These are phyloP conservation scores for Aureobasidium sp. DNA, from an alignment of 2,329 filamentous ascomycete species.

Conservation along the genomic window DNA sequence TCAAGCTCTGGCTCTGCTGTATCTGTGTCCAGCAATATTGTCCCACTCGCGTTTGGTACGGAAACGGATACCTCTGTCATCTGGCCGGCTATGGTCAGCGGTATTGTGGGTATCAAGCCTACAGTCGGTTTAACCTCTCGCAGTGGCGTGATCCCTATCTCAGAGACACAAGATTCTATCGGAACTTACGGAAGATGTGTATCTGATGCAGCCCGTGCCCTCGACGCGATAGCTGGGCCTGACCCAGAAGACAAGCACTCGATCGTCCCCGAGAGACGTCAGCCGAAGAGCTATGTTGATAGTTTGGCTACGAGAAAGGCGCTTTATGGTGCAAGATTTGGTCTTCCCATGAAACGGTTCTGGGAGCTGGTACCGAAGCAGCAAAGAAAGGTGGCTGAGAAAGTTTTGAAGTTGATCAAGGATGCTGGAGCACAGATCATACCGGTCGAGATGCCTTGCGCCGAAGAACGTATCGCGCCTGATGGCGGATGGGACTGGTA, in stretches of 20 bases:
- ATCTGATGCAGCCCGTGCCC: constrained; percentile 13
- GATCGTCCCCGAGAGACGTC: background rate
- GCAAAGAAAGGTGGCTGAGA: constrained; percentile 42
- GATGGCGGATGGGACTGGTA: constrained; percentile 26
- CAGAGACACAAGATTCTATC: constrained; percentile 14
- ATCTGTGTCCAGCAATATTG: constrained; percentile 13
- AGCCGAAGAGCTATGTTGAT: constrained; percentile 37
- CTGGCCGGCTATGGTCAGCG: constrained; percentile 13
- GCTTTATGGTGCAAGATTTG: constrained; percentile 50
- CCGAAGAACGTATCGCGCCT: constrained; percentile 21
- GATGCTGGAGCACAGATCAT: constrained; percentile 37
- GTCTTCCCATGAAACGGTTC: constrained; percentile 55
- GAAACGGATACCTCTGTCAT: constrained; percentile 20
- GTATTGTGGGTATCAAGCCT: constrained; percentile 17
- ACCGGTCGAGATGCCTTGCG: constrained; percentile 22
- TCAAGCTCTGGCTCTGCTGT: constrained; percentile 16
- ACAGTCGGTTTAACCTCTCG: constrained; percentile 17
- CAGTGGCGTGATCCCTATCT: constrained; percentile 15
- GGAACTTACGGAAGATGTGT: constrained; percentile 15
- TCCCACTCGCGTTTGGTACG: constrained; percentile 14
- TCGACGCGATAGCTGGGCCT: constrained; percentile 14
- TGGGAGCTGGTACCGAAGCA: constrained; percentile 47
- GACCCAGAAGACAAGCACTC: constrained; percentile 13
- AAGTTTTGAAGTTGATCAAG: constrained; percentile 42
- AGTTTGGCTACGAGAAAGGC: constrained; percentile 41